Base-by-base conservation (phyloP, 2,329 filamentous ascomycete genomes). In the Onygenales sp. region DNA sequence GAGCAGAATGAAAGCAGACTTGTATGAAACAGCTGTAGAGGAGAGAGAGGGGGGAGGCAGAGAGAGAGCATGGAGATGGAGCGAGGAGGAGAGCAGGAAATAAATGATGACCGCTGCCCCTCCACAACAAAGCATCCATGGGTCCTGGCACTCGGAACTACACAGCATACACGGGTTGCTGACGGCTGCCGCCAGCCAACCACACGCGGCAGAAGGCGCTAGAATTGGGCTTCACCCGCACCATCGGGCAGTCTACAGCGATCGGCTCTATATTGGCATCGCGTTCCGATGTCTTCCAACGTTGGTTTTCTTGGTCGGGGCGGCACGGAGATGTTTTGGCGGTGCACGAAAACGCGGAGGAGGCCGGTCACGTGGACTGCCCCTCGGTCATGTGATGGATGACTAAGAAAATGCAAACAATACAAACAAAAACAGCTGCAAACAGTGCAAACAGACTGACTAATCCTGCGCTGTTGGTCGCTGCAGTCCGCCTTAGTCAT, bases 11-110 rank as follows among this genome's bases (percentile, higher is more conserved):
- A 27, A 27, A 27, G 21, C 21, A 27, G 21, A 27, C 21, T 27
- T 27, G 14, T 47, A 17, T 36, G n/a, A 17, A 33, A 36, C n/a
- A 14, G 14, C n/a, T 46, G 33, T 8, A n/a, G 13, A 42, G n/a
- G 32, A 45, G 43, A 45, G 11, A 5, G 43, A 8, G 6, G 14
- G 27, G 6, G 14, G 21, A 31, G 46, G 10, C 32, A 54, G 33
- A 55, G 42, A 47, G 36, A 45, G 51, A 57, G 45, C 48, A 45
- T 57, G 59, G 42, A 5, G 60, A 62, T 58, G 62, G 55, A 39
- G 41, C 52, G 50, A 54, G 53, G 47, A 59, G 55, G 46, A 56
- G 57, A 35, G 45, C 17, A 10, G 27, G 11, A 17, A 17, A 17
- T 17, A 17, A 17, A 17, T 17, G 45, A 14, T 44, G 42, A 27